Conservation (phyloP, 768 basidiomycete species). For the Suillus ampliporus region DNA sequence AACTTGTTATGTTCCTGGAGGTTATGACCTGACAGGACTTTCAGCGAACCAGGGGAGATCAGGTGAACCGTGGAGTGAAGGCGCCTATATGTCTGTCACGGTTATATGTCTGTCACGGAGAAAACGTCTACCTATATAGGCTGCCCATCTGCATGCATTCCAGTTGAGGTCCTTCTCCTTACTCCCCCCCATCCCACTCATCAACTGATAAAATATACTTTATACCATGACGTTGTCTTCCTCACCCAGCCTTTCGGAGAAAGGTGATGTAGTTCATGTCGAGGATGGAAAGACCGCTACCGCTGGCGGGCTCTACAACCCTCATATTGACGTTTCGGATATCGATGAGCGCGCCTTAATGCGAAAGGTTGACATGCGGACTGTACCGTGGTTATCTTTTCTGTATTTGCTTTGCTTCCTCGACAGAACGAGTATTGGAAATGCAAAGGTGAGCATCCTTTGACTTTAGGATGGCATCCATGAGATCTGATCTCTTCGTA, state of each 20-base stretch:
- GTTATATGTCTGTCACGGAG: neutral
- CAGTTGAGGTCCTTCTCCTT: neutral
- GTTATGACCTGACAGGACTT: neutral
- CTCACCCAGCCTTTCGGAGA: constrained; percentile 13
- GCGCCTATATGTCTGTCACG: neutral
- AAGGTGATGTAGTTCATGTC: constrained; percentile 12
- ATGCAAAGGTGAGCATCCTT: constrained; percentile 31
- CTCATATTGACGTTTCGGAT: constrained; percentile 60
- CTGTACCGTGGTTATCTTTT: constrained; percentile 75
- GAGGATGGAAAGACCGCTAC: constrained; percentile 11
- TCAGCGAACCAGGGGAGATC: neutral
- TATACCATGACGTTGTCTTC: neutral
- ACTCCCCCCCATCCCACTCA: neutral
- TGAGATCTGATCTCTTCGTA: neutral
- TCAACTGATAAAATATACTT: neutral
- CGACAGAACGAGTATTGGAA: constrained; percentile 61
- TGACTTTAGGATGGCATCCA: constrained; percentile 1
- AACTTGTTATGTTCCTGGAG: neutral
- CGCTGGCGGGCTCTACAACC: constrained; percentile 33
- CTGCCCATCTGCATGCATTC: neutral
- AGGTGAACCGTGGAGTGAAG: neutral
- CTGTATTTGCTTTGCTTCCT: constrained; percentile 79
- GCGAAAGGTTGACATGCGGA: constrained; percentile 69
- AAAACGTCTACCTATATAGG: neutral
- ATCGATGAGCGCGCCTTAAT: constrained; percentile 74